Base-by-base conservation (phyloP, 2,329 filamentous ascomycete genomes). In the Pseudogymnoascus sp. region DNA sequence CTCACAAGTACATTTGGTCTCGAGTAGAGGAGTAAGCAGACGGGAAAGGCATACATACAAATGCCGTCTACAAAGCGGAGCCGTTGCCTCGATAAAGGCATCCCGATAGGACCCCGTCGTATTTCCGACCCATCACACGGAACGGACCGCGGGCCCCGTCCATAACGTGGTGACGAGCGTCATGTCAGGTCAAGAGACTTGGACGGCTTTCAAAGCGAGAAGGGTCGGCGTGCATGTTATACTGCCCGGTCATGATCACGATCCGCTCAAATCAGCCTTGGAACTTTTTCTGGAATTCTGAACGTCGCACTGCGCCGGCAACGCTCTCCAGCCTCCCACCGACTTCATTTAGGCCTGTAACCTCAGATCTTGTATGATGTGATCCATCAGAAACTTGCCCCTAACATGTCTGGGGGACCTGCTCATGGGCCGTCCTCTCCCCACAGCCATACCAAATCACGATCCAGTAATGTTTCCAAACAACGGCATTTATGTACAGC, bases 211-310 rank as follows among this genome's bases (percentile, higher is more conserved):
- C 28, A 54, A 54, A 54, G 25, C 47, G 33, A 18, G 47, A 54
- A 54, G 47, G 28, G 11, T 54, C 25, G 28, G 5, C 9, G 28
- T 54, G 47, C 47, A 54, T 54, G 28, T 54, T 54, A 54, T 54
- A 54, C 47, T 33, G 47, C 25, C 47, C 12, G 25, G 33, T 54
- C 28, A 54, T n/a, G 25, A 54, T 54, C 28, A 54, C 28, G 47
- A 54, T 54, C n/a, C 33, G 47, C 28, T 33, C 25, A 33, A 54
- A 33, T 54, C 28, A 54, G 47, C 47, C 47, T 54, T 54, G 9
- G 43, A 33, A 33, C 47, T 54, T 54, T 18, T 54, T 54, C 47
- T 54, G 47, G 47, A 54, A 54, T 54, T 54, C 47, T 54, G 25
- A 54, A 33, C 25, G 47, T 54, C 28, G 28, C 47, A 54, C 47